Conservation (phyloP, 306 rosid genomes). For the Arachis hypogaea region DNA sequence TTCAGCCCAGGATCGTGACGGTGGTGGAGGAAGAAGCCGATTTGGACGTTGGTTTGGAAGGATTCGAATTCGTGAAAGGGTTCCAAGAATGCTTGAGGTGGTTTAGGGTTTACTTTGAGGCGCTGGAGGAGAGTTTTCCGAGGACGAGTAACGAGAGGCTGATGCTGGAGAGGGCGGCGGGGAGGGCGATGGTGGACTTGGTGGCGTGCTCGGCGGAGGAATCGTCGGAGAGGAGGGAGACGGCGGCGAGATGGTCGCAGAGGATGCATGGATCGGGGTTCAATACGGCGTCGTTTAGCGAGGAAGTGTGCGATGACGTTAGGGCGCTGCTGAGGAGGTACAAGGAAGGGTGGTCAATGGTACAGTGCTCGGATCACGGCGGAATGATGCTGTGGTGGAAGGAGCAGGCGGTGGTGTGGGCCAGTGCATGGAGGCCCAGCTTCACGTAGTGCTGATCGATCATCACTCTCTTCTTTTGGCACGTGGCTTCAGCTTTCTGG, state of each 20-base stretch:
- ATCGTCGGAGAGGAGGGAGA: conserved; percentile 75
- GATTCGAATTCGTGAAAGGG: conserved; percentile 73
- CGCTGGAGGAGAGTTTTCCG: conserved; percentile 78
- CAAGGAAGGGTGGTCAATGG: conserved; percentile 91
- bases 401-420: conserved; percentile 94
- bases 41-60: conserved; percentile 69
- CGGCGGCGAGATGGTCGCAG: conserved; percentile 69
- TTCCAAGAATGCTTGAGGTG: conserved; percentile 83
- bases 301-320: conserved; percentile 89
- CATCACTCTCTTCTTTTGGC: conserved; percentile 33
- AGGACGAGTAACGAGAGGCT: conserved; percentile 72
- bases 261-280: conserved; percentile 74
- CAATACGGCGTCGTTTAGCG: conserved; percentile 65
- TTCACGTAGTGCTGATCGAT: conserved; percentile 18
- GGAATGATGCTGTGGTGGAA: conserved; percentile 93
- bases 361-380: conserved; percentile 54
- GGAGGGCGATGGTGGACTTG: conserved; percentile 79
- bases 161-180: conserved; percentile 79
- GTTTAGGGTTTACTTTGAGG: conserved; percentile 96
- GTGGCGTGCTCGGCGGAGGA: conserved; percentile 63
- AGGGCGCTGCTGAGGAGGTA: conserved; percentile 84
- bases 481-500: conserved; percentile 45
- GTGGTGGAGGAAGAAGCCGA: conserved; percentile 94
- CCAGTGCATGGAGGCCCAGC: conserved; percentile 89
- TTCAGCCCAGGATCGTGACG: conserved; percentile 74